These are phyloP conservation scores for Sclerotinia spermophila DNA, from an alignment of 2,329 filamentous ascomycete species.

Conservation along the genomic window DNA sequence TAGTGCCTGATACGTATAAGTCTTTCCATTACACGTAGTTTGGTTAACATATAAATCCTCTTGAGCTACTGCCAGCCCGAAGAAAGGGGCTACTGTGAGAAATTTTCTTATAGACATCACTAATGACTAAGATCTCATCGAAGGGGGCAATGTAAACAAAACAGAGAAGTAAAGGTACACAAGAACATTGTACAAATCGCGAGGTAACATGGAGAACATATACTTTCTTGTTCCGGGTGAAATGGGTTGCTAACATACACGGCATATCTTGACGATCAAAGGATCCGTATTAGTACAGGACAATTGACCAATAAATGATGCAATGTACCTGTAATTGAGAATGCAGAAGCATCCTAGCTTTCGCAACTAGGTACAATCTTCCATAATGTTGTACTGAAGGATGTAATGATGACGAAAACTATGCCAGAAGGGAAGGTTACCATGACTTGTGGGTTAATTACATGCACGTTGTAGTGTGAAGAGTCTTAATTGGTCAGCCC, in stretches of 20 bases:
- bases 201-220: not conserved
- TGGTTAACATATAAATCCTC: slow-evolving; percentile 21
- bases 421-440: not conserved
- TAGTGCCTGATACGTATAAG: slow-evolving; percentile 63
- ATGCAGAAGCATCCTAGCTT: not conserved
- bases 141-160: not conserved
- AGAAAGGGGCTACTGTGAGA: slow-evolving; percentile 13
- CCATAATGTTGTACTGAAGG: not conserved
- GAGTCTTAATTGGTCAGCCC: not conserved
- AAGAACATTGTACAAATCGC: slow-evolving; percentile 5
- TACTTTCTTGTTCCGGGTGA: not conserved
- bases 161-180: not conserved
- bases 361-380: not conserved
- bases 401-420: not conserved
- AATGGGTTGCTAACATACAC: not conserved
- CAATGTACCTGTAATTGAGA: not conserved
- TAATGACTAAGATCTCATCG: not conserved
- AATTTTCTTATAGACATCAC: slow-evolving; percentile 22
- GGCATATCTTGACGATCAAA: not conserved
- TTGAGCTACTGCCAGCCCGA: slow-evolving; percentile 15
- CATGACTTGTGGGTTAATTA: not conserved
- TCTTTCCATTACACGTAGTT: slow-evolving; percentile 47
- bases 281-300: not conserved
- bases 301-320: not conserved
- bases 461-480: not conserved